Evolutionary conservation across 306 rosid species (phyloP).

Genomic region (Trifolium repens): DNA sequence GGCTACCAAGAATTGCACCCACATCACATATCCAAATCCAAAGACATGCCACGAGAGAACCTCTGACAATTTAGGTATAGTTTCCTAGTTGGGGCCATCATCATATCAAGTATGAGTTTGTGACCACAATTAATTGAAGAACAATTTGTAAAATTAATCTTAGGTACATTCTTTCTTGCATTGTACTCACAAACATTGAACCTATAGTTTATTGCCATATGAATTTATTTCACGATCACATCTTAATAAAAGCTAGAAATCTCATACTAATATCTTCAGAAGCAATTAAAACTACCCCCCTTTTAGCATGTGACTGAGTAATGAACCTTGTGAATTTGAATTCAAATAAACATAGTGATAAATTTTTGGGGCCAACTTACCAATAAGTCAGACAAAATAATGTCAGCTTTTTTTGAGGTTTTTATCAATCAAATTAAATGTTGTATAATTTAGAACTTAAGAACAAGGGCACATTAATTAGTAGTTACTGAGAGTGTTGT

Average conservation of each 20-base stretch:
- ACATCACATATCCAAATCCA: slow-evolving; percentile 3
- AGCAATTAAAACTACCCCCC: slow-evolving; percentile 33
- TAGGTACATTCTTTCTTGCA: slow-evolving; percentile 29
- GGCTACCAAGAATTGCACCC: slow-evolving; percentile 25
- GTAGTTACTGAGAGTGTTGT: slow-evolving; percentile 34
- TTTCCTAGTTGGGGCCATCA: slow-evolving; percentile 21
- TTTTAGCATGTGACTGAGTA: slow-evolving; percentile 51
- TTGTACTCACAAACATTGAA: slow-evolving; percentile 44
- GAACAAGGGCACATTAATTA: slow-evolving; percentile 41
- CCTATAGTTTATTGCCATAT: slow-evolving; percentile 21
- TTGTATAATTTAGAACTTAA: slow-evolving; percentile 49
- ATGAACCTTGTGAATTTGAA: slow-evolving; percentile 45
- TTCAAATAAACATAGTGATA: slow-evolving; percentile 52
- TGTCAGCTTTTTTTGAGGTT: slow-evolving; percentile 44
- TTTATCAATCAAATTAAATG: slow-evolving; percentile 35
- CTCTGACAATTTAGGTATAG: slow-evolving; percentile 38
- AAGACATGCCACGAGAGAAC: slow-evolving; percentile 29
- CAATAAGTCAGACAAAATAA: slow-evolving; percentile 57
- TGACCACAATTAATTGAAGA: slow-evolving; percentile 33
- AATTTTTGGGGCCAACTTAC: slow-evolving; percentile 49
- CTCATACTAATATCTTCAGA: slow-evolving; percentile 21
- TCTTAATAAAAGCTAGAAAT: slow-evolving; percentile 20
- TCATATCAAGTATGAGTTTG: slow-evolving; percentile 24
- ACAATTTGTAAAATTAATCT: slow-evolving; percentile 3
- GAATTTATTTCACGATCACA: slow-evolving; percentile 34